phyloP scores from a whole-genome alignment of 495 filamentous ascomycete species.

The Aspergillus panamensis region DNA sequence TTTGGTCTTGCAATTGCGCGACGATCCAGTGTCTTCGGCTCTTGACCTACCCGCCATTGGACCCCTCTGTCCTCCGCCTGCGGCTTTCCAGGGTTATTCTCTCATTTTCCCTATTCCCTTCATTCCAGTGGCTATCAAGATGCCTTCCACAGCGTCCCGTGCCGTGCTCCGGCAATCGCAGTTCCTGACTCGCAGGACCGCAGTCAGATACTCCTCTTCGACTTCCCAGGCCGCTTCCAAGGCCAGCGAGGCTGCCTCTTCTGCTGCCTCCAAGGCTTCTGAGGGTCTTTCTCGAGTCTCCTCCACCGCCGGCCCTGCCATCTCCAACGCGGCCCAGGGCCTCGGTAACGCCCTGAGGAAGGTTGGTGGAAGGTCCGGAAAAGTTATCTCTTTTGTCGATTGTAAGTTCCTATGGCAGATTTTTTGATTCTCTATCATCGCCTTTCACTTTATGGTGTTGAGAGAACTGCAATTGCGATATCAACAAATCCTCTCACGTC shows the following conservation, averaged over 20 bases:
- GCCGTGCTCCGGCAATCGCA: slow-evolving; percentile 60
- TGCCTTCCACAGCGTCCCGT: slow-evolving; percentile 51
- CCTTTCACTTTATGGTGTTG: slow-evolving; percentile 5
- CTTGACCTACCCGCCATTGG: slow-evolving; percentile 42
- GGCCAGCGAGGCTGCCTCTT: slow-evolving; percentile 61
- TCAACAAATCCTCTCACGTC: slow-evolving; percentile 7
- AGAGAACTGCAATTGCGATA: slow-evolving; percentile 6
- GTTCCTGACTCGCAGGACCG: slow-evolving; percentile 54
- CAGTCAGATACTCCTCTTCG: slow-evolving; percentile 61
- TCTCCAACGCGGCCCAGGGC: slow-evolving; percentile 65
- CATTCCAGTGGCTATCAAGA: slow-evolving; percentile 36
- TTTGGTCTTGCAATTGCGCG: slow-evolving; percentile 43
- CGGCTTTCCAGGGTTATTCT: slow-evolving; percentile 30
- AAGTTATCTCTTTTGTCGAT: slow-evolving; percentile 75
- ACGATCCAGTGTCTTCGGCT: slow-evolving; percentile 28
- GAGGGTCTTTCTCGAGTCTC: slow-evolving; percentile 83
- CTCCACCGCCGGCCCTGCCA: slow-evolving; percentile 71
- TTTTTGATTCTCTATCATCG: background rate
- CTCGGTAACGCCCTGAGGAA: slow-evolving; percentile 62
- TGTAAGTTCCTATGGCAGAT: slow-evolving; percentile 56
- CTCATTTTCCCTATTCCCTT: slow-evolving; percentile 28
- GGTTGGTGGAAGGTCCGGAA: slow-evolving; percentile 82
- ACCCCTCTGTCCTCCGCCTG: slow-evolving; percentile 34
- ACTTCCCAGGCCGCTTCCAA: slow-evolving; percentile 67
- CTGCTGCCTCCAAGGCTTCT: slow-evolving; percentile 70